Evolutionary conservation across 2,329 filamentous ascomycete species (phyloP), one percentile per base, ranked within the genome.

Genomic region (Verticillium klebahnii): DNA sequence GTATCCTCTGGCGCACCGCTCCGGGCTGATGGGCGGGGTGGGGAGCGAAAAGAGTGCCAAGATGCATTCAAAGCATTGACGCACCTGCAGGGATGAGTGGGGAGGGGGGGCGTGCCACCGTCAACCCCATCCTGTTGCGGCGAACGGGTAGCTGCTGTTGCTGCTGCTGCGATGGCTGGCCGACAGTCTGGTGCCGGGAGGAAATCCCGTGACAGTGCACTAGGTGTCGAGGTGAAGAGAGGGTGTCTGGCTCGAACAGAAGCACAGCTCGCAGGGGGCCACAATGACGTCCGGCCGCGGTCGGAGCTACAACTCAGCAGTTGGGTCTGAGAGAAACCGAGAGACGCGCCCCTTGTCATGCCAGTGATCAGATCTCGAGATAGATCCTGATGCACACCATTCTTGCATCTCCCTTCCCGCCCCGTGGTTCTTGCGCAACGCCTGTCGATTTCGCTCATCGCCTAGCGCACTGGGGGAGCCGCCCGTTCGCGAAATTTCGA

Each of bases 41-140:
- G 45, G 19, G 45, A 9, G 19, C n/a, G 19, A 52, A 52, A 12
- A 52, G 19, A 52, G 45, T 52, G 57, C 31, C 23, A 59, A 50
- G 57, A 61, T 71, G 72, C 73, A 75, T 70, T 67, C 68, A 76
- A 75, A 69, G 74, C 75, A 76, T 77, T 76, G 74, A 77, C 71
- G 73, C 73, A 74, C 63, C 64, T 72, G 67, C 73, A 74, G 73
- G 73, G 70, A 63, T 70, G 4, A 1, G 45, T 23, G 25, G 25
- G 25, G 25, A 25, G 25, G 9, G 45, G 45, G 45, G 2, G 57
- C 3, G 56, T 57, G 32, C 50, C 31, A 36, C 23, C 5, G 40
- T 50, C 25, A 29, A 50, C 12, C 37, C 36, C 31, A 52, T 29
- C 36, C 36, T 17, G 29, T 52, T 52, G 57, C 40, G 56, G 56